Evolutionary conservation across 192 early-diverging fungal species (phyloP), one percentile per base, ranked within the genome.

Genomic region (Coemansia sp.): DNA sequence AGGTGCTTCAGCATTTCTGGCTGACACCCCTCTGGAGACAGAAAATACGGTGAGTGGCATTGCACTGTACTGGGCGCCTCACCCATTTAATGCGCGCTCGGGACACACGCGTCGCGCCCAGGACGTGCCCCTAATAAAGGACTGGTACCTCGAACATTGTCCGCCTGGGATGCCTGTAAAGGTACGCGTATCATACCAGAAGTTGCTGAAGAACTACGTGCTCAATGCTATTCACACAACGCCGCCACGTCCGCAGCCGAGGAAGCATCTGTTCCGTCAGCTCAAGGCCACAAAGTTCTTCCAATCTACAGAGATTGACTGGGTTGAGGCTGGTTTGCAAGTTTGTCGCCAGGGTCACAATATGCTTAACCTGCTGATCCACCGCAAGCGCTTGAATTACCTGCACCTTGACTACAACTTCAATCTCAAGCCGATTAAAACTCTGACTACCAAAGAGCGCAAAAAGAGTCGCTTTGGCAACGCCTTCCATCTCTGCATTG

Each of bases 321-420:
- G 97, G 97, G 95, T 99, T 49, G 97, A 99, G 82, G 97, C 94
- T 22, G 97, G 97, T 57, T 78, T 99, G 49, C 97, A 99, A 82
- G 95, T 99, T 28, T 95, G 92, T 71, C 86, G 95, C 21, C 97
- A 99, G 83, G 97, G 97, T 57, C 96, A 97, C 83, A 99, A 97
- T 71, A 99, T 99, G 97, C 85, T 99, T 21, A 99, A 98, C 68
- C 84, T 99, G 21, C 83, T 99, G 56, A 99, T 99, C 68, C 94
- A 99, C 82, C 90, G 97, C 53, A 98, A 98, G 82, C 95, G 96
- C 68, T 81, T 99, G 55, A 97, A 97, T 82, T 99, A 97, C 71
- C 83, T 99, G 61, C 97, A 99, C 65, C 82, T 99, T 66, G 97
- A 99, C 83, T 98, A 95, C 82, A 99, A 99, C 85, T 99, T 99